phyloP scores from a whole-genome alignment of 768 basidiomycete species.

The Tricholomella constricta region DNA sequence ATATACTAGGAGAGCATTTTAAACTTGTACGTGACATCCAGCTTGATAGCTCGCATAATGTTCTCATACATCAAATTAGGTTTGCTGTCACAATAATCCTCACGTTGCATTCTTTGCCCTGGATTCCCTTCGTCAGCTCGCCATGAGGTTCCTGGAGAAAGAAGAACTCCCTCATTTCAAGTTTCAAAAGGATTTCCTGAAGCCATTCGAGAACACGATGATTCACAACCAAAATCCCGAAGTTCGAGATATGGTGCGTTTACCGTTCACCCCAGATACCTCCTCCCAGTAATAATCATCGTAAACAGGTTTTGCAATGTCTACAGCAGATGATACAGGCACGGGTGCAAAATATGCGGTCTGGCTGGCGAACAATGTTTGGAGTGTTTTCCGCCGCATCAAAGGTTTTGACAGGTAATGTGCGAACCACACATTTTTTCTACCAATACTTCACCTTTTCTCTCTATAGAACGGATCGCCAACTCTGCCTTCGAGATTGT shows the following conservation, averaged over 20 bases:
- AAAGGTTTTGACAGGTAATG: slow-evolving; percentile 81
- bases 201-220: slow-evolving; percentile 99
- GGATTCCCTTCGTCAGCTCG: slow-evolving; percentile 93
- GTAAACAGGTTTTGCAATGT: slow-evolving; percentile 85
- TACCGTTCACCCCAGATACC: not conserved
- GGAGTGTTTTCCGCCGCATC: slow-evolving; percentile 97
- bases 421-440: not conserved
- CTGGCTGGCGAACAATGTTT: slow-evolving; percentile 99
- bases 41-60: not conserved
- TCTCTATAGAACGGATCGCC: slow-evolving; percentile 74
- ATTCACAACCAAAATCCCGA: slow-evolving; percentile 94
- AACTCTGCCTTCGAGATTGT: slow-evolving; percentile 97
- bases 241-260: slow-evolving; percentile 87
- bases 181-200: slow-evolving; percentile 98
- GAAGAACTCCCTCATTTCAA: slow-evolving; percentile 98
- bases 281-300: slow-evolving; percentile 6
- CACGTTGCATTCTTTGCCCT: slow-evolving; percentile 96
- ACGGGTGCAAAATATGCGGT: slow-evolving; percentile 90
- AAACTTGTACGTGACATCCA: slow-evolving; percentile 70
- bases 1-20: slow-evolving; percentile 97
- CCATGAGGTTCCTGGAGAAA: slow-evolving; percentile 98
- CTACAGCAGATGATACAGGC: slow-evolving; percentile 99
- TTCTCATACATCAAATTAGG: slow-evolving; percentile 48
- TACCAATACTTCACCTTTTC: slow-evolving; percentile 3
- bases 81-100: slow-evolving; percentile 97